These are phyloP conservation scores for Penicillium parvum DNA, from an alignment of 495 filamentous ascomycete species.

Conservation along the genomic window DNA sequence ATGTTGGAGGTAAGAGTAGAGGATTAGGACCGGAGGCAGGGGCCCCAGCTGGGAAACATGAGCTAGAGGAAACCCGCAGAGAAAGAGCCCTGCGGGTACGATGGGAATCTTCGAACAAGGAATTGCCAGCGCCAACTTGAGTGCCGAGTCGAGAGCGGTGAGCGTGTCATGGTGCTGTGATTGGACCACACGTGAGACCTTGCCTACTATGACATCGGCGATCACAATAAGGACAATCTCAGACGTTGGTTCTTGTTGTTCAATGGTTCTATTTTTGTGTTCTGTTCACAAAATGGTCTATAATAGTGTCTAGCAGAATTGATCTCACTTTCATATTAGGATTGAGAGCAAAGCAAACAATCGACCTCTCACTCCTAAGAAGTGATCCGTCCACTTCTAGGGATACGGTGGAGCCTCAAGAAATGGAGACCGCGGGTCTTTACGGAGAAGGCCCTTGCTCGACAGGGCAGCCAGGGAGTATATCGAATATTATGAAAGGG, in stretches of 20 bases:
- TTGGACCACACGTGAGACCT: constrained; percentile 20
- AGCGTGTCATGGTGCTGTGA: constrained; percentile 5
- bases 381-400: constrained; percentile 25
- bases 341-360: too few species aligned
- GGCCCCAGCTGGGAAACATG: constrained; percentile 2
- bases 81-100: constrained; percentile 26
- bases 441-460: constrained; percentile 19
- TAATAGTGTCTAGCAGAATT: too few species aligned
- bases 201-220: constrained; percentile 26
- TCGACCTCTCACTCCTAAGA: constrained; percentile 2
- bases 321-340: too few species aligned
- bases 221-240: constrained; percentile 1
- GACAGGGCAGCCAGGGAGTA: not conserved
- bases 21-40: constrained; percentile 4
- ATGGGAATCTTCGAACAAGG: constrained; percentile 26
- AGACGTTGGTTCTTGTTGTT: not conserved
- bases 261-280: not conserved
- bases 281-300: too few species aligned
- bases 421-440: constrained; percentile 24
- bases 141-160: constrained; percentile 22
- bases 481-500: not conserved
- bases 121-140: constrained; percentile 18
- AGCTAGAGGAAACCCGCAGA: constrained; percentile 23
- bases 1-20: constrained; percentile 8
- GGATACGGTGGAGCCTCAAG: constrained; percentile 22